Base-by-base conservation (phyloP, 2,329 filamentous ascomycete species). In the Talaromyces piceae region DNA sequence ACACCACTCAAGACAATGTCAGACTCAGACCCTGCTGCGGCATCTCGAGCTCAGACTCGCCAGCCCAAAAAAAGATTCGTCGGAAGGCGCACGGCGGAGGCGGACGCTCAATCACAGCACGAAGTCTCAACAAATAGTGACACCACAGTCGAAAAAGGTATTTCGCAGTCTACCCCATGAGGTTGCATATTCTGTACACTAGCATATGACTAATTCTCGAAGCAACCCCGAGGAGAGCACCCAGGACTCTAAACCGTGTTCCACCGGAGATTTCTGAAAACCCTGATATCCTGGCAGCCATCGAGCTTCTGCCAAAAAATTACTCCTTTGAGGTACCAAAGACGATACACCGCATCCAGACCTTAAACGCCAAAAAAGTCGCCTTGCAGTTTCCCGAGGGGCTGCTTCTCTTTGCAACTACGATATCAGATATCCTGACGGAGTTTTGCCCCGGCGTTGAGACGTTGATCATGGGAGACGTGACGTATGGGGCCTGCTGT, bases 291-390 rank as follows among this genome's bases (percentile, higher is more conserved):
- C 91, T 91, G 67, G 86, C 84, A 41, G 93, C 93, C 3, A 90
- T 97, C 53, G 78, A 83, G 5, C 79, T 98, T 27, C 81, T 98
- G 2, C 93, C 93, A 1, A 75, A 82, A n/a, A 98, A 98, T 75
- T 98, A 98, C 78, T 91, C 88, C 61, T 98, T 98, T 67, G 93
- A 98, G 73, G 90, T 98, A 51, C 93, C 89, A 66, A 98, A 98
- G 74, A 98, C 93, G 7, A 94, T 98, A 62, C 90, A 97, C 70
- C 84, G 91, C 45, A 91, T 98, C 67, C 86, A 88, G 41, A 86
- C 84, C 1, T 82, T 86, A 7, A 83, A 80, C 7, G 84, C 91
- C 1, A 91, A 84, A 65, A 86, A 84, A 58, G 84, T 98, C 2
- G 94, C 91, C 0, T 77, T 98, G n/a, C 93, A 98, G 70, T 93